Conservation (phyloP, 441 rosid genomes). For the Adansonia rubrostipa region DNA sequence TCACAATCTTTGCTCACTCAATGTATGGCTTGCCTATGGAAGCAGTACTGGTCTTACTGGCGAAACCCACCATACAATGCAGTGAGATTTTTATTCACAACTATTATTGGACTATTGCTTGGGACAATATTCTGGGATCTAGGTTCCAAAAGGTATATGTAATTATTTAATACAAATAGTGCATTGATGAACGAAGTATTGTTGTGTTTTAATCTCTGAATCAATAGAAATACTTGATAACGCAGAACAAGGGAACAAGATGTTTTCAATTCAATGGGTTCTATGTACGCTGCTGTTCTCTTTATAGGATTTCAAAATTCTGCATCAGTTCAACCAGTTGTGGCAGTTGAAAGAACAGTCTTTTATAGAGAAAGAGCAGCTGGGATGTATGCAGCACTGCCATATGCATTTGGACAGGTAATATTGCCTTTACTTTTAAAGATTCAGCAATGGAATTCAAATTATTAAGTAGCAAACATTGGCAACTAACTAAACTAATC, state of each 20-base stretch:
- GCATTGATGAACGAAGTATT: background rate
- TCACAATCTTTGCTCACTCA: background rate
- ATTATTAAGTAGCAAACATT: background rate
- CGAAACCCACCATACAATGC: background rate
- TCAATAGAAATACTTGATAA: background rate
- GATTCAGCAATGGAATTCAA: background rate
- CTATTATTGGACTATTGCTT: background rate
- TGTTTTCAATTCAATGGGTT: background rate
- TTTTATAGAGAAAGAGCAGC: background rate
- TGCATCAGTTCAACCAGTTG: slow-evolving; percentile 1
- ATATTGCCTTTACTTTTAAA: background rate
- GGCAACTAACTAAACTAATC: slow-evolving; percentile 30
- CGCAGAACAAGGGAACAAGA: background rate
- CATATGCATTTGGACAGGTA: slow-evolving; percentile 12
- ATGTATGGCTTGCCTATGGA: background rate
- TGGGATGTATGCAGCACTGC: background rate
- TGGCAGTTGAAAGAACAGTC: slow-evolving; percentile 3
- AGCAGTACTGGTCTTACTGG: background rate
- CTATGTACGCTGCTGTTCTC: background rate
- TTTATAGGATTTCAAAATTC: background rate
- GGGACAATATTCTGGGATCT: slow-evolving; percentile 4
- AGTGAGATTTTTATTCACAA: background rate
- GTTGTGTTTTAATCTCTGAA: background rate
- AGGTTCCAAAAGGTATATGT: background rate
- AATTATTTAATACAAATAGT: background rate